These are phyloP conservation scores for Sextonia rubra DNA, from an alignment of 164 flowering plant species.

Conservation along the genomic window DNA sequence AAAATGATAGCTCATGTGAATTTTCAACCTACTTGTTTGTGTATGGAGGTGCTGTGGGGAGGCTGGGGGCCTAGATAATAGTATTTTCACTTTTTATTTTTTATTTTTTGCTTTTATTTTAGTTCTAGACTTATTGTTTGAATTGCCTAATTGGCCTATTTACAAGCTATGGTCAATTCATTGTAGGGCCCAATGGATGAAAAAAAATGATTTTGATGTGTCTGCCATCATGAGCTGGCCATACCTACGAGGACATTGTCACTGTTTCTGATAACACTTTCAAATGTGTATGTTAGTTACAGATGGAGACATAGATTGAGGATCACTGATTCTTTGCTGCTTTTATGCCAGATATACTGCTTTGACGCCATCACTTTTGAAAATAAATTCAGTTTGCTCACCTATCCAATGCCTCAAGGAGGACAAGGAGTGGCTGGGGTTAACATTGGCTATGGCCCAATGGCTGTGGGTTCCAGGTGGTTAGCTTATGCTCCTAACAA, in stretches of 20 bases:
- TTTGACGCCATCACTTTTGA: slow-evolving; percentile 91
- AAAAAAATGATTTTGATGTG: no score
- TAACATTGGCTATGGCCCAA: slow-evolving; percentile 90
- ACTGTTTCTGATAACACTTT: no score
- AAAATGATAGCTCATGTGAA: background rate
- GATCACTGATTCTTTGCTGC: slow-evolving; percentile 13
- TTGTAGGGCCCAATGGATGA: no score
- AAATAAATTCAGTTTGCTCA: slow-evolving; percentile 81
- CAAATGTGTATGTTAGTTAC: no score
- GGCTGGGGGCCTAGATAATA: background rate
- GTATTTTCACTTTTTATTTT: no score
- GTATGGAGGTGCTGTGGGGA: background rate
- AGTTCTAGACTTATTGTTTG: no score
- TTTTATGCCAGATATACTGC: slow-evolving; percentile 76
- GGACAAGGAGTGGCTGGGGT: slow-evolving; percentile 63
- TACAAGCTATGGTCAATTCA: no score
- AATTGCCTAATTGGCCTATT: no score
- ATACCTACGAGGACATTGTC: no score
- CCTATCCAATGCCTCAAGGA: slow-evolving; percentile 78
- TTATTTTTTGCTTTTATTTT: no score
- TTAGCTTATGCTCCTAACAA: slow-evolving; percentile 89
- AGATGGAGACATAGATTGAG: background rate
- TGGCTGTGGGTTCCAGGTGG: slow-evolving; percentile 97
- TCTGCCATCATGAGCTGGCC: no score
- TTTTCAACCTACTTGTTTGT: background rate